Conservation (phyloP, 345 rosid genomes). For the Gossypium bickii region DNA sequence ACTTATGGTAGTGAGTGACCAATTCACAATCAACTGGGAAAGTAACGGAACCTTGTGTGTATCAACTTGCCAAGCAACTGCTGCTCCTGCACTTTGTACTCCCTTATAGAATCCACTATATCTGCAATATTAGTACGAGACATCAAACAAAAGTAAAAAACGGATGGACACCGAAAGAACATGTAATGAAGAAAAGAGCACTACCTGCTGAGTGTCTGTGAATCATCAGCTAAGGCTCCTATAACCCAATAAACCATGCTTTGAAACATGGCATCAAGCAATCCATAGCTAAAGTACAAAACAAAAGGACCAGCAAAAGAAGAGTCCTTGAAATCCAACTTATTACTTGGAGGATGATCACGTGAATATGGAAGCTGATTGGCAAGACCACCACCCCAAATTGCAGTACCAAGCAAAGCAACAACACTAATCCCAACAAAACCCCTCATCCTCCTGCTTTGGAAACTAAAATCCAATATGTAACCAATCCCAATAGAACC, state of each 20-base stretch:
- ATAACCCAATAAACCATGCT: conserved; percentile 90
- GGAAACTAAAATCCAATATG: conserved; percentile 70
- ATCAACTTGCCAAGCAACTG: conserved; percentile 95
- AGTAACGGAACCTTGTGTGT: conserved; percentile 54
- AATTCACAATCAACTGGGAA: conserved; percentile 57
- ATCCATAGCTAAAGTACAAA: conserved; percentile 68
- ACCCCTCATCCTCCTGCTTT: conserved; percentile 64
- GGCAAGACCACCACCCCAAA: conserved; percentile 87
- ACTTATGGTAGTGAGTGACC: conserved; percentile 76
- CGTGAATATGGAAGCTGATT: conserved; percentile 52
- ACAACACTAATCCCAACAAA: conserved; percentile 63
- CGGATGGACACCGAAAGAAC: no score
- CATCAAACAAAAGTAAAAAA: neutral
- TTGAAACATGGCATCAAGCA: conserved; percentile 90
- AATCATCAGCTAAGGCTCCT: conserved; percentile 86
- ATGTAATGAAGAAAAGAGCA: neutral
- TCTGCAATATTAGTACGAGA: conserved; percentile 23
- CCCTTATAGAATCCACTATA: conserved; percentile 92
- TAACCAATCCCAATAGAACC: conserved; percentile 73
- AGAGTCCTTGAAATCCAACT: conserved; percentile 69
- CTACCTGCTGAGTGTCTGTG: conserved; percentile 79
- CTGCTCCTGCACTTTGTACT: conserved; percentile 94
- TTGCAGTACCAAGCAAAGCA: conserved; percentile 49
- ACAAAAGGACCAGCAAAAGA: conserved; percentile 68
- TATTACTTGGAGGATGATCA: conserved; percentile 25